A percentile compares a stretch with the other conserved stretches of the same genome.
Conservation (phyloP, 2,329 filamentous ascomycete species). For the Beauveria varroae region DNA sequence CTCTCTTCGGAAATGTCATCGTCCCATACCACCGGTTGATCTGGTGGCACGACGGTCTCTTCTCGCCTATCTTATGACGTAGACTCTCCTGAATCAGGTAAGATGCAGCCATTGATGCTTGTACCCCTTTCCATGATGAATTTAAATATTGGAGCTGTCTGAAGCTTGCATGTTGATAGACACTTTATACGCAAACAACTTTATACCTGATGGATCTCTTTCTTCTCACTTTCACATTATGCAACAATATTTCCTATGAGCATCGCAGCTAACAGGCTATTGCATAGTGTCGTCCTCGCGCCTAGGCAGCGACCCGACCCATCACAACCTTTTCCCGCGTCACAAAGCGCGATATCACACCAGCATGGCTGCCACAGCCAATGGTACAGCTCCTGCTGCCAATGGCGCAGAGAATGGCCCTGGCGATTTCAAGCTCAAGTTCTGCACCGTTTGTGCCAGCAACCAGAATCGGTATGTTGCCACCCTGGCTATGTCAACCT, state of each 20-base stretch:
- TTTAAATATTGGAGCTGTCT: constrained; percentile 72
- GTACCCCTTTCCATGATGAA: constrained; percentile 33
- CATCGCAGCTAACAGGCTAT: neutral
- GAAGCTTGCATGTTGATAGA: constrained; percentile 54
- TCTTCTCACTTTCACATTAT: neutral
- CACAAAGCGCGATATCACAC: neutral
- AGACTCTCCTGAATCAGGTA: constrained; percentile 16
- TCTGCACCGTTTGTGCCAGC: constrained; percentile 97
- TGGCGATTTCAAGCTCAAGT: constrained; percentile 78
- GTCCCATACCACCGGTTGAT: constrained; percentile 9
- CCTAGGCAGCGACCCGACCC: constrained; percentile 8
- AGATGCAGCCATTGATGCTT: neutral
- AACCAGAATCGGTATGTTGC: constrained; percentile 84
- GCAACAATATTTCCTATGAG: neutral
- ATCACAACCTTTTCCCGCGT: constrained; percentile 11
- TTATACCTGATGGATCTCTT: constrained; percentile 26
- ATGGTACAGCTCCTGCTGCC: constrained; percentile 29
- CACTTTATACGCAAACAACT: constrained; percentile 48
- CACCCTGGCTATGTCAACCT: constrained; percentile 3
- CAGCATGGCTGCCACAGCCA: constrained; percentile 33
- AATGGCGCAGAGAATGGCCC: constrained; percentile 43
- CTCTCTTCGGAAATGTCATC: neutral
- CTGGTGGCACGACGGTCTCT: constrained; percentile 5
- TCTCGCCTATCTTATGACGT: neutral
- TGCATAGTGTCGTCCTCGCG: neutral